Evolutionary conservation across 2,329 filamentous ascomycete species (phyloP).

Genomic region (Alternaria alternata): DNA sequence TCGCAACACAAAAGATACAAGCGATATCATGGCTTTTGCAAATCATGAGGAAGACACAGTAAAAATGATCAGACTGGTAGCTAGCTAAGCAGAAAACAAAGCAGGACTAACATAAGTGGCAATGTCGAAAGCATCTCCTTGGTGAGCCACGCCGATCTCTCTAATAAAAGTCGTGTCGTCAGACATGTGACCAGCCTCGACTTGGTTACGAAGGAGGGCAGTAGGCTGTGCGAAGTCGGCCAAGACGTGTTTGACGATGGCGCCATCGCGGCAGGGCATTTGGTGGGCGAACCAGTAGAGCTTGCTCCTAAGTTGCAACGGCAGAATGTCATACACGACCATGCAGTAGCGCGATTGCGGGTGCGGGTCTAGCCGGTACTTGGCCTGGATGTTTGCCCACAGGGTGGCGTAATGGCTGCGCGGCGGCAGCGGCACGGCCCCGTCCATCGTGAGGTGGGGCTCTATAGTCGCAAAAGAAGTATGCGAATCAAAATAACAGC

Average conservation of each 20-base stretch:
- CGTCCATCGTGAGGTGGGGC: neutral
- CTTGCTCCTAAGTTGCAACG: neutral
- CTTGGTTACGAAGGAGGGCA: neutral
- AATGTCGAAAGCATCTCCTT: neutral
- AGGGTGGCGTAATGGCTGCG: neutral
- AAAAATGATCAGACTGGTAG: neutral
- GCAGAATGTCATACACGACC: neutral
- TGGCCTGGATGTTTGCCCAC: neutral
- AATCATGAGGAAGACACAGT: no score
- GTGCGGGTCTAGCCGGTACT: neutral
- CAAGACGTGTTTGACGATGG: neutral
- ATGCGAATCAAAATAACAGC: constrained; percentile 2
- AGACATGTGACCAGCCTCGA: neutral
- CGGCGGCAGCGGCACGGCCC: neutral
- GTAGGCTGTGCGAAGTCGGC: neutral
- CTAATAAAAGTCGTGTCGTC: neutral
- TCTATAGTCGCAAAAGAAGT: neutral
- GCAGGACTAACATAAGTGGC: neutral
- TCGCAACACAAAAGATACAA: no score
- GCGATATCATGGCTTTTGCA: no score
- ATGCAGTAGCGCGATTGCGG: neutral
- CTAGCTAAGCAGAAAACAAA: neutral
- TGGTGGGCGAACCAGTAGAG: neutral
- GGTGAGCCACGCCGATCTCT: neutral
- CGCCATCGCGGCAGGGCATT: neutral